phyloP scores from a whole-genome alignment of 768 basidiomycete species.

The Cystofilobasidium bisporidii region DNA sequence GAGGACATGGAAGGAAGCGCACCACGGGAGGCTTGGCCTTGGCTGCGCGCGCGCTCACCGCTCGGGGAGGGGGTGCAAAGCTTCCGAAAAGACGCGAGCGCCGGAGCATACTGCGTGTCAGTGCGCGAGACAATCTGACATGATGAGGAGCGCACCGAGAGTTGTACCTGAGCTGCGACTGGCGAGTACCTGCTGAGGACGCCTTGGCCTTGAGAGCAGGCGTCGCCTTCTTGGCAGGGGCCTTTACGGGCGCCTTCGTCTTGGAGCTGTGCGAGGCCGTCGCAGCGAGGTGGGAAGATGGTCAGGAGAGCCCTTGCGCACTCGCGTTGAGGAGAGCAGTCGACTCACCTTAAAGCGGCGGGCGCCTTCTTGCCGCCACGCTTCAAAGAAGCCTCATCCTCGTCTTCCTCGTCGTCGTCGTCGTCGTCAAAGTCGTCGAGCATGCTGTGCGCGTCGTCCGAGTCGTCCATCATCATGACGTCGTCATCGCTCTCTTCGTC shows the following conservation, averaged over 20 bases:
- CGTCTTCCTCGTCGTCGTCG: too few relatives aligned
- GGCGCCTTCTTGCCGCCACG: neutral
- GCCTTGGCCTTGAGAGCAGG: conserved; percentile 33
- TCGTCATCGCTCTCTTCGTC: conserved; percentile 43
- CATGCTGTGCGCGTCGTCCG: conserved; percentile 4
- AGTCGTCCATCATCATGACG: neutral
- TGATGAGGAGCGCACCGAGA: neutral
- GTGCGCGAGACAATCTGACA: neutral
- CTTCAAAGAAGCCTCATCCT: conserved; percentile 38
- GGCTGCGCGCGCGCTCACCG: neutral
- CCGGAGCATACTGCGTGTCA: neutral
- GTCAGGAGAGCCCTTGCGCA: neutral
- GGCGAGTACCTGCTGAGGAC: neutral
- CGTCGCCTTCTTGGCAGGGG: conserved; percentile 37
- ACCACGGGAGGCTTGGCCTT: neutral
- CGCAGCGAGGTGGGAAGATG: neutral
- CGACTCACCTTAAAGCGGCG: neutral
- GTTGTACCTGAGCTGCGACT: neutral
- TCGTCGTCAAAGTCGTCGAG: conserved; percentile 44
- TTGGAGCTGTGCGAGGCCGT: too few relatives aligned
- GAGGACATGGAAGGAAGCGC: neutral
- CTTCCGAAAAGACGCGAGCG: neutral
- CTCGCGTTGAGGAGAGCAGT: too few relatives aligned
- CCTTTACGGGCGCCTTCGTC: neutral
- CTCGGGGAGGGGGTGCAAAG: neutral